phyloP scores from a whole-genome alignment of 345 rosid species.

The Chamaenerion angustifolium region DNA sequence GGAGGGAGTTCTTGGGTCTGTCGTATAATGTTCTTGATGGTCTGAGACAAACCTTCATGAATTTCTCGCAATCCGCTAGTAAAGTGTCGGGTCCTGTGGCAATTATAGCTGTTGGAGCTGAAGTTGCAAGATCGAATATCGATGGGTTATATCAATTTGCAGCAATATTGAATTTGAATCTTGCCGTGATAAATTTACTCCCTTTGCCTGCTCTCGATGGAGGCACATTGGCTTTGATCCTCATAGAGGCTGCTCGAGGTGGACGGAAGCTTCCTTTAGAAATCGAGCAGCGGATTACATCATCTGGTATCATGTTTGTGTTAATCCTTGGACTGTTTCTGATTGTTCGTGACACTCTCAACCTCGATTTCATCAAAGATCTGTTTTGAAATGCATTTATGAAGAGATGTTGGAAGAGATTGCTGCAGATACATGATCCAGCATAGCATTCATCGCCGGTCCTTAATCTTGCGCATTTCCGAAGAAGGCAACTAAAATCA shows the following conservation, averaged over 20 bases:
- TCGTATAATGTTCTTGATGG: slow-evolving; percentile 63
- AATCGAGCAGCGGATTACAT: slow-evolving; percentile 79
- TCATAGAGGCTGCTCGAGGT: slow-evolving; percentile 75
- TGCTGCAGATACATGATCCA: too few species aligned
- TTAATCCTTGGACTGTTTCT: slow-evolving; percentile 70
- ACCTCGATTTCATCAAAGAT: slow-evolving; percentile 71
- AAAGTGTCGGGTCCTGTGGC: slow-evolving; percentile 90
- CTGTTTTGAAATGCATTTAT: slow-evolving; percentile 34
- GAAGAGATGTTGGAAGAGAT: not conserved
- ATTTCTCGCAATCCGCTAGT: slow-evolving; percentile 82
- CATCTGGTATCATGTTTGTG: slow-evolving; percentile 81
- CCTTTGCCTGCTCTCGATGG: slow-evolving; percentile 95
- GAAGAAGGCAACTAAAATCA: too few species aligned
- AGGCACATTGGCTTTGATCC: slow-evolving; percentile 77
- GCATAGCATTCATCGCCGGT: too few species aligned
- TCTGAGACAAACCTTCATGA: slow-evolving; percentile 65
- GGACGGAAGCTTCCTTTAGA: slow-evolving; percentile 86
- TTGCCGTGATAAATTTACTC: slow-evolving; percentile 78
- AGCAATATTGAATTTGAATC: slow-evolving; percentile 71
- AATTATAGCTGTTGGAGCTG: slow-evolving; percentile 92
- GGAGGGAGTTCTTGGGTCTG: slow-evolving; percentile 64
- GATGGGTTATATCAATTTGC: slow-evolving; percentile 89
- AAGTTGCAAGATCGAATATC: slow-evolving; percentile 85
- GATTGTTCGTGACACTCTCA: slow-evolving; percentile 72
- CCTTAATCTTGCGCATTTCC: too few species aligned